A percentile compares a stretch with the other conserved stretches of the same genome.
Conservation (phyloP, 164 flowering plant species). For the Berberis thunbergii region DNA sequence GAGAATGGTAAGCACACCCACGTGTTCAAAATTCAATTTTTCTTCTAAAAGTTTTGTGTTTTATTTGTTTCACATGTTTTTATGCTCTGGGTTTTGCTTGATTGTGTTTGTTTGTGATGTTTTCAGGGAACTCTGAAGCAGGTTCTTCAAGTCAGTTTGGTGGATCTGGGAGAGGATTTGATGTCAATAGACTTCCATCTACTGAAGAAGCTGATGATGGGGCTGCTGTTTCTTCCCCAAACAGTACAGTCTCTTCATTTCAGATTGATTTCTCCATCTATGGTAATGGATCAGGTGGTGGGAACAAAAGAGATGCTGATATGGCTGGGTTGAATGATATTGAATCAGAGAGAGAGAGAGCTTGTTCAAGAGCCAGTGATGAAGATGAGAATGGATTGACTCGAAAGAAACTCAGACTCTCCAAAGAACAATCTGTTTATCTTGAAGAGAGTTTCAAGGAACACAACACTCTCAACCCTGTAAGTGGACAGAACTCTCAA, state of each 20-base stretch:
- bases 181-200: conserved; percentile 37
- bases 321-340: conserved; percentile 20
- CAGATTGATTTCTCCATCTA: conserved; percentile 50
- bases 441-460: conserved; percentile 94
- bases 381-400: conserved; percentile 61
- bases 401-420: conserved; percentile 76
- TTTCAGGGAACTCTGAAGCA: conserved; percentile 23
- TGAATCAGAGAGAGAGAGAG: conserved; percentile 34
- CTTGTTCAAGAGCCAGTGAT: conserved; percentile 56
- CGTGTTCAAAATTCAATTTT: not conserved
- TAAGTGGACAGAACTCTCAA: conserved; percentile 20
- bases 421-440: conserved; percentile 88
- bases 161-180: conserved; percentile 27
- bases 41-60: not conserved
- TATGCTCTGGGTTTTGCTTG: conserved; percentile 5
- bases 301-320: conserved; percentile 32
- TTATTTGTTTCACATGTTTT: not conserved
- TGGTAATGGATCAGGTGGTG: conserved; percentile 14
- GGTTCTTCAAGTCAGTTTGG: conserved; percentile 24
- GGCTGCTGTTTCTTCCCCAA: conserved; percentile 46
- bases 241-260: conserved; percentile 48
- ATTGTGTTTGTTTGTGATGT: not conserved
- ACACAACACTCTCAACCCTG: conserved; percentile 88
- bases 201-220: conserved; percentile 34
- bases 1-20: conserved; percentile 25